phyloP scores from a whole-genome alignment of 352 stramenopile species.

The Globisporangium mamillatum region DNA sequence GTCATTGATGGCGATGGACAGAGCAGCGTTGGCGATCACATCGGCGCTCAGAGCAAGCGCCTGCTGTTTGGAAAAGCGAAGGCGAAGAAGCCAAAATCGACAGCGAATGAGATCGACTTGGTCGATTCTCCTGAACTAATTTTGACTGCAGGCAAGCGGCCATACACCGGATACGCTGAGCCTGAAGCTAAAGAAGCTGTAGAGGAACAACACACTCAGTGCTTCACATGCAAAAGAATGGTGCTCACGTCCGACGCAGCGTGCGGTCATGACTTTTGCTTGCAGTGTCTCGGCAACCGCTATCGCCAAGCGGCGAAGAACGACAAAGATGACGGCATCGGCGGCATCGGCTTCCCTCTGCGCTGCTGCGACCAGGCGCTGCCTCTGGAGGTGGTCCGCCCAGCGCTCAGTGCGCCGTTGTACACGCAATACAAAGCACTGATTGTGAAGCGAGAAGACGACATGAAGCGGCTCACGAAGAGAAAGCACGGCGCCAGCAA shows the following conservation, averaged over 20 bases:
- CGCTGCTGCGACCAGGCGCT: constrained; percentile 38
- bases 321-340: constrained; percentile 16
- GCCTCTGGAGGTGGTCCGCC: constrained; percentile 29
- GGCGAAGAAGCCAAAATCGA: not conserved
- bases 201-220: constrained; percentile 4
- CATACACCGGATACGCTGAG: not conserved
- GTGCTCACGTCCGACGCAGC: constrained; percentile 10
- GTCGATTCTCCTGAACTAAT: not conserved
- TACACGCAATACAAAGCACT: constrained; percentile 36
- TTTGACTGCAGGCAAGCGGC: no score
- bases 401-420: constrained; percentile 21
- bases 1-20: constrained; percentile 10
- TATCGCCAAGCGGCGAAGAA: constrained; percentile 28
- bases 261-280: constrained; percentile 33
- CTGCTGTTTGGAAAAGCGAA: not conserved
- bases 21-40: not conserved
- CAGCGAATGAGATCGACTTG: constrained; percentile 11
- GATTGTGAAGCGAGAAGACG: constrained; percentile 20
- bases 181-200: not conserved
- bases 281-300: constrained; percentile 27
- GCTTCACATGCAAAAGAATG: constrained; percentile 4
- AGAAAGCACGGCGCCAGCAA: constrained; percentile 10
- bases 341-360: constrained; percentile 24
- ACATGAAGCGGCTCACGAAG: not conserved
- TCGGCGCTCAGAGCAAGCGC: constrained; percentile 2